phyloP scores from a whole-genome alignment of 2,329 filamentous ascomycete species.

The Fusarium sarcochroum region DNA sequence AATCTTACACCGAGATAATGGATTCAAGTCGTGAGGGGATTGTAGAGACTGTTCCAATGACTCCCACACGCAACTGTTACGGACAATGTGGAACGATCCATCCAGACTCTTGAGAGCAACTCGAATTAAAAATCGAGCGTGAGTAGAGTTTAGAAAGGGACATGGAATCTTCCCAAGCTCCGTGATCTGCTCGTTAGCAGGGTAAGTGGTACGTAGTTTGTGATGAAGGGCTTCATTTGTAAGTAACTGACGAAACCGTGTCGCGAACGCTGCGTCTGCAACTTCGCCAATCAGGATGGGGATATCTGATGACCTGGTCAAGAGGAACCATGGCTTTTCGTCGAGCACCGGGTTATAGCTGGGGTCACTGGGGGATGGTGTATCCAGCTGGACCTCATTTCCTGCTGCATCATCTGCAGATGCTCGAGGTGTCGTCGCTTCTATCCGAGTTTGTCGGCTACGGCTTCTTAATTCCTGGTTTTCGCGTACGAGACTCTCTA shows the following conservation, averaged over 20 bases:
- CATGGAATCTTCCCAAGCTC: background rate
- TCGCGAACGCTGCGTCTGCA: constrained; percentile 31
- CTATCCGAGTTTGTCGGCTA: background rate
- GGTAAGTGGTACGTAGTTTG: constrained; percentile 22
- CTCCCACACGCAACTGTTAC: no score
- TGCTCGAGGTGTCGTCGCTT: background rate
- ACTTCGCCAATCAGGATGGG: constrained; percentile 31
- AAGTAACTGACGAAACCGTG: constrained; percentile 26
- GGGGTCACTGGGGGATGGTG: background rate
- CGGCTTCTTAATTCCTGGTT: background rate
- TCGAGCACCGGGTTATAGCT: constrained; percentile 17
- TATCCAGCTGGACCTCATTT: background rate
- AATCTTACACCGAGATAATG: no score
- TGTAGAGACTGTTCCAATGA: no score
- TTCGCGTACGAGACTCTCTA: background rate
- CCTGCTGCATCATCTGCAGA: background rate
- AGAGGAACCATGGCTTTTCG: constrained; percentile 21
- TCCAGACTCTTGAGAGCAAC: background rate
- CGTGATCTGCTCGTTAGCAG: background rate
- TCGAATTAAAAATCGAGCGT: background rate
- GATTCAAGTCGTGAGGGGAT: no score
- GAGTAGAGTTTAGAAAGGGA: background rate
- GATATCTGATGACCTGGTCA: constrained; percentile 15
- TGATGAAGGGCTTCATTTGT: constrained; percentile 7
- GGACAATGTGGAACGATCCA: no score